Evolutionary conservation across 1,284 basidiomycete species (phyloP).

Genomic region (Apiotrichum gracile): DNA sequence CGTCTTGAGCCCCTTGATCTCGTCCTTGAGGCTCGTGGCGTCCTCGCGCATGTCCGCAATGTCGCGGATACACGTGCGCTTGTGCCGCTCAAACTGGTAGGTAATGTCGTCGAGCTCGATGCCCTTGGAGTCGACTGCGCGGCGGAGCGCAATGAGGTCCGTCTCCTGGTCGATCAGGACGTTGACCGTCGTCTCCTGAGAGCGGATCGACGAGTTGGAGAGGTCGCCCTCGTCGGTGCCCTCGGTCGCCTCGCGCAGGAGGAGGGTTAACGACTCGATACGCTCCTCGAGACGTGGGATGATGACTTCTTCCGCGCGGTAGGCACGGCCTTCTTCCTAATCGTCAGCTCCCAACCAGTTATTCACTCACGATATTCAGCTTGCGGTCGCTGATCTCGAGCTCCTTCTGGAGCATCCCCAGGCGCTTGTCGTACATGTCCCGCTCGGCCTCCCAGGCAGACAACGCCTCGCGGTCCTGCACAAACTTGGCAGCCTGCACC

Average conservation of each 20-base stretch:
- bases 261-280: neutral
- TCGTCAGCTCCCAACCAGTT: neutral
- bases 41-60: conserved; percentile 1
- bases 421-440: neutral
- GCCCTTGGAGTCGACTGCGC: neutral
- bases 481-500: neutral
- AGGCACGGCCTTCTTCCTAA: neutral
- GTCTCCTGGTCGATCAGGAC: conserved; percentile 4
- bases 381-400: neutral
- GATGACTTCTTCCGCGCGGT: neutral
- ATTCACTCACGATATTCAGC: neutral
- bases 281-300: conserved; percentile 2
- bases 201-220: neutral
- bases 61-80: neutral
- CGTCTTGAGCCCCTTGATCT: neutral
- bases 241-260: neutral
- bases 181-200: neutral
- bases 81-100: neutral
- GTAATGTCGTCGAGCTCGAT: neutral
- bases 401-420: neutral
- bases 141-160: neutral
- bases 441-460: neutral
- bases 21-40: neutral
- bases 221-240: neutral
- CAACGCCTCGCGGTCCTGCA: neutral